Base-by-base conservation (phyloP, 768 basidiomycete species). In the Mycena chlorophos region DNA sequence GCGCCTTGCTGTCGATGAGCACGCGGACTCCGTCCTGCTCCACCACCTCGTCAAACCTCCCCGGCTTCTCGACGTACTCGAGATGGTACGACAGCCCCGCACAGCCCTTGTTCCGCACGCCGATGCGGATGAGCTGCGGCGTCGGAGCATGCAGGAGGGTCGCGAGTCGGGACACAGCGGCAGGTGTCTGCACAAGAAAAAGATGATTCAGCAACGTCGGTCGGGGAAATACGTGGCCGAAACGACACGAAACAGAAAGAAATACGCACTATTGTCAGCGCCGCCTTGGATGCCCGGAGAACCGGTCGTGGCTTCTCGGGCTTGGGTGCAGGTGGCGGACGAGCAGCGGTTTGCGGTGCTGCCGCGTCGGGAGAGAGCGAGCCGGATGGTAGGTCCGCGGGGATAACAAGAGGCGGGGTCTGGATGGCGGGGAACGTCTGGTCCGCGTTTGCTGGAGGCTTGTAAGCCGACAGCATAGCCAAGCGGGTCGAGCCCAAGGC, bases 91-190 rank as follows among this genome's bases (percentile, higher is more conserved):
- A 79, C 25, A 83, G 67, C 5, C 82, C 97, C 0, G 97, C 97
- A 72, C 97, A 99, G 26, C 97, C 97, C 75, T 98, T 96, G 77
- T 97, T 96, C 62, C 90, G 86, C 51, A 99, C 94, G 38, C 94
- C 94, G 54, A 99, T 91, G 3, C 96, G 88, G 56, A 99, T 90
- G 61, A 94, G 82, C 67, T 94, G 92, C 0, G 96, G 95, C 2
- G 87, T 87, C 22, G 94, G 93, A 10, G 87, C 82, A n/a, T 80
- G 79, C 43, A 93, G 73, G 26, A 99, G 80, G n/a, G 74, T 79
- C 3, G 75, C 81, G 49, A 98, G 78, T 23, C 90, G 86, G 5
- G 73, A 68, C 5, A 95, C 85, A 13, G 95, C 96, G 23, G 73
- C 69, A 0, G 91, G 86, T 37, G 93, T 91, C 96, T 98, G 5